phyloP scores from a whole-genome alignment of 805 yeast species.

The Tetrapisispora taiwanensis region DNA sequence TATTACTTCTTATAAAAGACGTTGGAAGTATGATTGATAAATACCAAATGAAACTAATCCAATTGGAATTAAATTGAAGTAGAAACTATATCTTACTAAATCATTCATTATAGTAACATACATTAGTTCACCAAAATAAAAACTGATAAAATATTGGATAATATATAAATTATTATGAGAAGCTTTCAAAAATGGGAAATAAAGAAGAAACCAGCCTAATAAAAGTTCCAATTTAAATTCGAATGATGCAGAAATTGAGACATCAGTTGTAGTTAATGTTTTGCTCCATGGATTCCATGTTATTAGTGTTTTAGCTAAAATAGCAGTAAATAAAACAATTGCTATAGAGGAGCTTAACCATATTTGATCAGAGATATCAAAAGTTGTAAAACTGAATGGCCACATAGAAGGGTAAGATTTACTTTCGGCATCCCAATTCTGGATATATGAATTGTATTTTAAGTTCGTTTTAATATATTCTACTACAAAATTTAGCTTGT shows the following conservation, averaged over 20 bases:
- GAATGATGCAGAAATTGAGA: constrained; percentile 4
- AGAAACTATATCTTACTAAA: not conserved
- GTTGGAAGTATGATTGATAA: too few relatives aligned
- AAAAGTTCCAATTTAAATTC: constrained; percentile 14
- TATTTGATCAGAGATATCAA: constrained; percentile 6
- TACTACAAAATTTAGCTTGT: not conserved
- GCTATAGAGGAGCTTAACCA: constrained; percentile 14
- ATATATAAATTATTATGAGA: constrained; percentile 13
- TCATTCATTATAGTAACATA: not conserved
- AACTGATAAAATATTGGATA: constrained; percentile 18
- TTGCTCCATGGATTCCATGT: constrained; percentile 15
- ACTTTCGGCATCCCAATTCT: constrained; percentile 7
- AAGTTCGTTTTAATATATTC: constrained; percentile 8
- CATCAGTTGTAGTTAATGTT: not conserved
- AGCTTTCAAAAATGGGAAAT: constrained; percentile 13
- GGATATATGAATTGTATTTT: constrained; percentile 16
- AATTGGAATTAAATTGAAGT: not conserved
- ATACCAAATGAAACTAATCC: not conserved
- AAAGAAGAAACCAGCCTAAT: constrained; percentile 25
- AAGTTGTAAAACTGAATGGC: constrained; percentile 11
- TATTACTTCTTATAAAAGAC: too few relatives aligned
- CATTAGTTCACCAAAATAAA: constrained; percentile 13
- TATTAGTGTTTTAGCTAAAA: not conserved
- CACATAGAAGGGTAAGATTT: constrained; percentile 8
- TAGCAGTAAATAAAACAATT: constrained; percentile 4